Evolutionary conservation across 257 asterid genomes (phyloP).

Genomic region (Ilex aquifolium): DNA sequence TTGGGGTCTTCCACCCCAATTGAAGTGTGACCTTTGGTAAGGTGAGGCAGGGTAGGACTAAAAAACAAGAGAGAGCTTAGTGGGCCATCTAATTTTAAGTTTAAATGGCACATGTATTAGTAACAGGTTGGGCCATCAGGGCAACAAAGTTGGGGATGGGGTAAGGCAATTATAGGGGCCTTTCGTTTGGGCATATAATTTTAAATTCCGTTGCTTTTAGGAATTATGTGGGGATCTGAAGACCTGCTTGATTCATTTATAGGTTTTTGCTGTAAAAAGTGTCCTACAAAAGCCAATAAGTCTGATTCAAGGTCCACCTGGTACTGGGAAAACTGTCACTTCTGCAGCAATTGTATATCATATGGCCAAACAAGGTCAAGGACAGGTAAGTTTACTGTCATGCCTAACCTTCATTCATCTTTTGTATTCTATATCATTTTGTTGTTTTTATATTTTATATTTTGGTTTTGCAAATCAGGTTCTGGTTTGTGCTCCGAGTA

Average conservation of each 20-base stretch:
- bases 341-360: slow-evolving; percentile 98
- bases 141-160: no score
- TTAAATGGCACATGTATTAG: no score
- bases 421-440: background rate
- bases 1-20: no score
- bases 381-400: slow-evolving; percentile 46
- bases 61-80: no score
- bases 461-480: slow-evolving; percentile 44
- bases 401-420: background rate
- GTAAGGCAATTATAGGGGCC: no score
- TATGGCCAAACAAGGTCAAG: slow-evolving; percentile 99
- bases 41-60: no score
- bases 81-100: no score
- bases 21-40: no score
- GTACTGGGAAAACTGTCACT: slow-evolving; percentile 97
- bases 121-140: no score
- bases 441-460: slow-evolving; percentile 8
- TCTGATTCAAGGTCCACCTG: slow-evolving; percentile 98
- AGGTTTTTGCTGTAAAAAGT: slow-evolving; percentile 98
- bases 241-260: slow-evolving; percentile 2
- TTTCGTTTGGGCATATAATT: no score
- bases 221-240: no score
- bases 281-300: slow-evolving; percentile 93
- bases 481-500: slow-evolving; percentile 99
- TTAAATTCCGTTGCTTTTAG: no score